phyloP scores from a whole-genome alignment of 2,329 filamentous ascomycete genomes.

The Xylaria polymorpha region DNA sequence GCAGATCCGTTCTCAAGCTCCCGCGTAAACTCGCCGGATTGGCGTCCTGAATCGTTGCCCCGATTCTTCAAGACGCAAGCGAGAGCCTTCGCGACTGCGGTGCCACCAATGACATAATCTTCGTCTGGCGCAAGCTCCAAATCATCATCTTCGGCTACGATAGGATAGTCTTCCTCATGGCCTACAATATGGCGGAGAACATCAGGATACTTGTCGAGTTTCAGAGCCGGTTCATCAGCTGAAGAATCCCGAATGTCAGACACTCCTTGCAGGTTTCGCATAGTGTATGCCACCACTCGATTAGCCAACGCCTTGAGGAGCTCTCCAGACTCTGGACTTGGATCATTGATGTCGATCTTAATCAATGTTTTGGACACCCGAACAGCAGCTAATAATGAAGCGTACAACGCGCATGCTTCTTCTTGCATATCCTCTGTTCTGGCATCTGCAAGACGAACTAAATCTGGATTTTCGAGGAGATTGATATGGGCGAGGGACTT shows the following conservation, averaged over 20 bases:
- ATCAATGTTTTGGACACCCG: slow-evolving; percentile 85
- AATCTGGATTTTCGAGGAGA: slow-evolving; percentile 81
- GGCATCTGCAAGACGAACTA: slow-evolving; percentile 77
- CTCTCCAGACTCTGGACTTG: slow-evolving; percentile 82
- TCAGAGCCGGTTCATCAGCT: slow-evolving; percentile 49
- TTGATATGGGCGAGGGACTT: slow-evolving; percentile 85
- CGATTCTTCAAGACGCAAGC: slow-evolving; percentile 90
- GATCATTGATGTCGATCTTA: slow-evolving; percentile 91
- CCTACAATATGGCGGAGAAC: slow-evolving; percentile 90
- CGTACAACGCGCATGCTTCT: slow-evolving; percentile 93
- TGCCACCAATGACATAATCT: slow-evolving; percentile 95
- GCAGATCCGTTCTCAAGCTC: slow-evolving; percentile 65
- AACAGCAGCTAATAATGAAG: slow-evolving; percentile 88
- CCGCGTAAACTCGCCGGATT: slow-evolving; percentile 64
- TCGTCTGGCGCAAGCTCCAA: slow-evolving; percentile 82
- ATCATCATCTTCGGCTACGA: slow-evolving; percentile 66
- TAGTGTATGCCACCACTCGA: slow-evolving; percentile 92
- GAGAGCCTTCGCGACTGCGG: slow-evolving; percentile 92
- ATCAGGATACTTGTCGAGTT: slow-evolving; percentile 72
- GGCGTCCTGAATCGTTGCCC: slow-evolving; percentile 69
- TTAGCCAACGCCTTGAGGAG: slow-evolving; percentile 92
- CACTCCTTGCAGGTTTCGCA: slow-evolving; percentile 87
- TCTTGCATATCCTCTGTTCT: slow-evolving; percentile 85
- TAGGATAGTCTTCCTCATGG: slow-evolving; percentile 63
- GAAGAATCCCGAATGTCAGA: slow-evolving; percentile 59